Evolutionary conservation across 169 alveolate genomes (phyloP).

Genomic region (Plasmodium adleri): DNA sequence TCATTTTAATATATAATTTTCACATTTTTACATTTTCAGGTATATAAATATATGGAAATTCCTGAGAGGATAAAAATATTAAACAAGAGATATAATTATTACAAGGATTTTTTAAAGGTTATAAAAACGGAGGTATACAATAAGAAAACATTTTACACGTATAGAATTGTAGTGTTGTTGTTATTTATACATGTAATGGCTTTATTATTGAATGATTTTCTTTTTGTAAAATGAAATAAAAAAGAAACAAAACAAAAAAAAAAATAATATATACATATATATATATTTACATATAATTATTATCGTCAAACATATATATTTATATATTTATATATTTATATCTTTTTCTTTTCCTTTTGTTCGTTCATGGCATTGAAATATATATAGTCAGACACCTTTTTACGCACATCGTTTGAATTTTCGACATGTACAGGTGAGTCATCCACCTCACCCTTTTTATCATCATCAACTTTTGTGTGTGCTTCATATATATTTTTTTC

Average conservation of each 20-base stretch:
- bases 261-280: background rate
- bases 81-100: conserved; percentile 66
- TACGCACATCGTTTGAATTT: conserved; percentile 5
- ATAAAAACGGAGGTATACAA: conserved; percentile 68
- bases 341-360: background rate
- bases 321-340: no score
- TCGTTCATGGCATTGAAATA: conserved; percentile 5
- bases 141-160: conserved; percentile 48
- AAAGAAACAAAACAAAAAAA: background rate
- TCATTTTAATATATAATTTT: background rate
- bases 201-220: conserved; percentile 50
- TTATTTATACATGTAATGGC: conserved; percentile 71
- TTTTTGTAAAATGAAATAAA: conserved; percentile 29
- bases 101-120: conserved; percentile 70
- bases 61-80: conserved; percentile 65
- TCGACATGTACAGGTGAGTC: background rate
- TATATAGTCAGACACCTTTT: conserved; percentile 19
- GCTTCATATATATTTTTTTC: conserved; percentile 9
- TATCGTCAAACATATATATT: no score
- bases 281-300: no score
- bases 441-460: background rate
- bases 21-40: conserved; percentile 12
- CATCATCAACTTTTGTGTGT: background rate
- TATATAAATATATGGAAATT: conserved; percentile 75
- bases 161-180: conserved; percentile 50